Percentiles rank a stretch among this genome's conserved stretches.
These are phyloP conservation scores for Leccinum barrowsii DNA, from an alignment of 768 basidiomycete species.

Conservation along the genomic window DNA sequence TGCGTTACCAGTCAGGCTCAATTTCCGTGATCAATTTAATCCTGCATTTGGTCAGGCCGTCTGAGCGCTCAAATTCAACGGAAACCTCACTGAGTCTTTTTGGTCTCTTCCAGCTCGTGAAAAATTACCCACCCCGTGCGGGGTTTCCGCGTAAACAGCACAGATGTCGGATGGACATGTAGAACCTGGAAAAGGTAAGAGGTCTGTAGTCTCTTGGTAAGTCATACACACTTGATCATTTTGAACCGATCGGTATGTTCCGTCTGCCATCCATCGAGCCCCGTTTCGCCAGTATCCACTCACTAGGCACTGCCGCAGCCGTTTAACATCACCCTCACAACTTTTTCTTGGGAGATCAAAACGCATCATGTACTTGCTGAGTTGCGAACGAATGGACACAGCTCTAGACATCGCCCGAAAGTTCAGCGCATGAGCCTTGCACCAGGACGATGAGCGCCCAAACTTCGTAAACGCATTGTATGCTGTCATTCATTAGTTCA, in stretches of 20 bases:
- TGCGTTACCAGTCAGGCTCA: conserved; percentile 83
- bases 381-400: conserved; percentile 90
- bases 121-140: conserved; percentile 91
- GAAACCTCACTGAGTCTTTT: conserved; percentile 75
- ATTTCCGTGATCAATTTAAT: conserved; percentile 93
- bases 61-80: background rate
- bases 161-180: conserved; percentile 91
- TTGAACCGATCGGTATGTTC: conserved; percentile 86
- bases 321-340: conserved; percentile 83
- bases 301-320: conserved; percentile 84
- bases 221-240: conserved; percentile 39
- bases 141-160: conserved; percentile 90
- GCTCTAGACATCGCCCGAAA: conserved; percentile 93
- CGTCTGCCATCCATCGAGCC: conserved; percentile 87
- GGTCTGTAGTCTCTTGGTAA: conserved; percentile 51
- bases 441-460: conserved; percentile 87
- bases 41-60: conserved; percentile 37
- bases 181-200: conserved; percentile 51
- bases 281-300: conserved; percentile 94
- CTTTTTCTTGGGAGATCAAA: conserved; percentile 80
- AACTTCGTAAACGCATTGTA: conserved; percentile 91
- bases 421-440: conserved; percentile 87
- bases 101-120: conserved; percentile 96
- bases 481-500: conserved; percentile 41
- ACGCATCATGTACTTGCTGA: conserved; percentile 92